phyloP scores from a whole-genome alignment of 331 rosid genomes.

The Telfairia occidentalis region DNA sequence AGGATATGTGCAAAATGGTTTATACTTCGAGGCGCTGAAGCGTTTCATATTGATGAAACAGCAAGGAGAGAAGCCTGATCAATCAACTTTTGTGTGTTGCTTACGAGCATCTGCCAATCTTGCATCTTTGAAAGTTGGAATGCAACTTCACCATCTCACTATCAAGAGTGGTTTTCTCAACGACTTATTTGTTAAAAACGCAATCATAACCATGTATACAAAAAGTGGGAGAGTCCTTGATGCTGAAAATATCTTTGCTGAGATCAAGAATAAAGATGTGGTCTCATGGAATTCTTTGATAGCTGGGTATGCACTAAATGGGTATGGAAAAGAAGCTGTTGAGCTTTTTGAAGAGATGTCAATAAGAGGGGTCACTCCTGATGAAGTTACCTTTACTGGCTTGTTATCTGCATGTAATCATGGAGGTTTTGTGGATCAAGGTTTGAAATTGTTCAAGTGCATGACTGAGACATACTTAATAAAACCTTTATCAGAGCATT shows the following conservation, averaged over 20 bases:
- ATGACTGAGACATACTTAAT: conserved; percentile 21
- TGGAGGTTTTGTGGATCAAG: conserved; percentile 26
- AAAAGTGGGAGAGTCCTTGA: conserved; percentile 21
- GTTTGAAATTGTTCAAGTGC: conserved; percentile 17
- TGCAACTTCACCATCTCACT: conserved; percentile 31
- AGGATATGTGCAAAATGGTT: conserved; percentile 27
- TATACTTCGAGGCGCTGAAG: conserved; percentile 25
- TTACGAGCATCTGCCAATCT: conserved; percentile 32
- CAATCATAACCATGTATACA: conserved; percentile 32
- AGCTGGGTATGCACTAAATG: conserved; percentile 28
- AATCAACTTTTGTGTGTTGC: conserved; percentile 25
- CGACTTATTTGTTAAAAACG: conserved; percentile 27
- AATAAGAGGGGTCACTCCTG: conserved; percentile 20
- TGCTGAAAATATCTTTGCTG: conserved; percentile 23
- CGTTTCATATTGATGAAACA: conserved; percentile 17
- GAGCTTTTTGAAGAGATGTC: conserved; percentile 24
- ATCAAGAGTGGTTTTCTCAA: conserved; percentile 22
- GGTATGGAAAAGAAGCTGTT: conserved; percentile 25
- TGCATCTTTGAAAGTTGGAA: conserved; percentile 27
- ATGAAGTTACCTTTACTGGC: conserved; percentile 29
- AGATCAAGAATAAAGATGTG: conserved; percentile 17
- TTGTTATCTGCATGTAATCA: conserved; percentile 35
- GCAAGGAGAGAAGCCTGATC: conserved; percentile 27
- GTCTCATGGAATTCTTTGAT: conserved; percentile 40
- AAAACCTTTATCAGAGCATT: conserved; percentile 27